These are phyloP conservation scores for Dothideomycetes sp. DNA, from an alignment of 2,329 filamentous ascomycete genomes.

Conservation along the genomic window DNA sequence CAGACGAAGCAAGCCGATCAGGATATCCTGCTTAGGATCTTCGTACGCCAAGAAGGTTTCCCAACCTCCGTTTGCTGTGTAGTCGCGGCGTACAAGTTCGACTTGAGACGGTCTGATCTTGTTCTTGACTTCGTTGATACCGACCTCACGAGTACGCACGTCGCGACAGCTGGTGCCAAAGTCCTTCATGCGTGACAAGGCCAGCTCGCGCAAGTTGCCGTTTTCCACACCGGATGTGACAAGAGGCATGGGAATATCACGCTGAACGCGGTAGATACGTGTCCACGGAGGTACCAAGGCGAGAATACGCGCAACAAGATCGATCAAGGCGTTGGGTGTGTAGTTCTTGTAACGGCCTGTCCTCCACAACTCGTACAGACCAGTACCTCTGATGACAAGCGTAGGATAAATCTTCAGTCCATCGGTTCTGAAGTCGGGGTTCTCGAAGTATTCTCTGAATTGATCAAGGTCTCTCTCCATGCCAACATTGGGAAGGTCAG, in stretches of 20 bases:
- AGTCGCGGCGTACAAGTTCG: constrained; percentile 88
- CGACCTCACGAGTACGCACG: constrained; percentile 90
- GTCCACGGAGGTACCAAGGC: constrained; percentile 96
- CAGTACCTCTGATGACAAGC: constrained; percentile 90
- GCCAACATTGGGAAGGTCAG: constrained; percentile 91
- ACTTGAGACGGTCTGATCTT: constrained; percentile 96
- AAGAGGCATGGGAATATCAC: constrained; percentile 98
- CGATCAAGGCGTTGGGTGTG: constrained; percentile 91
- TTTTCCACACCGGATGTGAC: constrained; percentile 99
- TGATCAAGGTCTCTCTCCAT: constrained; percentile 97
- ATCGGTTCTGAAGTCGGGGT: constrained; percentile 89
- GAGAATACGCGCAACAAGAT: constrained; percentile 91
- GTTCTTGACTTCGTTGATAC: constrained; percentile 98
- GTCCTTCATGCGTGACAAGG: constrained; percentile 96
- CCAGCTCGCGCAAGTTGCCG: constrained; percentile 86
- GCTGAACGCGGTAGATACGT: constrained; percentile 93
- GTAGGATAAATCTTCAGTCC: constrained; percentile 98
- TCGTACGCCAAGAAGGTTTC: constrained; percentile 98
- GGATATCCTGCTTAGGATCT: constrained; percentile 95
- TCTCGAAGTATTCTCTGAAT: constrained; percentile 96
- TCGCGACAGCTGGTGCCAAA: constrained; percentile 96
- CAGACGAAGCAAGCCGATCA: constrained; percentile 81
- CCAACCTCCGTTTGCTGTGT: constrained; percentile 92
- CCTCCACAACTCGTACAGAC: constrained; percentile 93
- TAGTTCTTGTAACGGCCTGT: constrained; percentile 98